Conservation (phyloP, 352 stramenopile genomes). For the Phytopythium helicoides region DNA sequence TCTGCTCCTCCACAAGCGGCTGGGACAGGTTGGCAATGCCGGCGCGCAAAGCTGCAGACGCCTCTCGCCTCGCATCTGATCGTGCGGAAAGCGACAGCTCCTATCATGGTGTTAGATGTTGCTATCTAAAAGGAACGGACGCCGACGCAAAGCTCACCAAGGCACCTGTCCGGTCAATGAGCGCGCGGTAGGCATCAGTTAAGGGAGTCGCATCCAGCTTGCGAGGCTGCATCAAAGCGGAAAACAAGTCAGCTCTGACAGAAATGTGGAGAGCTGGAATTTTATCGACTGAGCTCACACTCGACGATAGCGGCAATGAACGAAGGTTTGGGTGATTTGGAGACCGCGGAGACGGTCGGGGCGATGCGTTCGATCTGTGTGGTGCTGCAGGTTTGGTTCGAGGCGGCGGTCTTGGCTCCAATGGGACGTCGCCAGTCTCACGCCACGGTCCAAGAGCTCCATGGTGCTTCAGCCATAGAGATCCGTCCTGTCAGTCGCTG, state of each 20-base stretch:
- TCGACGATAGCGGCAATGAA: too few species aligned
- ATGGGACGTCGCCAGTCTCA: background rate
- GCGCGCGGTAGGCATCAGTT: slow-evolving; percentile 44
- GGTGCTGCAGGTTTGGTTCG: background rate
- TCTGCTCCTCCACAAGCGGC: slow-evolving; percentile 49
- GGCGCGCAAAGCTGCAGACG: slow-evolving; percentile 41
- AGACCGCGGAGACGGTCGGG: background rate
- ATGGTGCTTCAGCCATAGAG: background rate
- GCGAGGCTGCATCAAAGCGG: background rate
- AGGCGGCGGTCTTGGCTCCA: background rate
- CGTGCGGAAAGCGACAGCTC: slow-evolving; percentile 24
- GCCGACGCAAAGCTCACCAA: slow-evolving; percentile 45
- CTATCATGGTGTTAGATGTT: slow-evolving; percentile 10
- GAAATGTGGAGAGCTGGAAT: too few species aligned
- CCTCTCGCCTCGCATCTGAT: slow-evolving; percentile 25
- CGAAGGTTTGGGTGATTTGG: background rate
- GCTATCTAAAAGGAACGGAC: background rate
- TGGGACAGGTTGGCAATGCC: slow-evolving; percentile 60
- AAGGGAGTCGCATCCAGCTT: slow-evolving; percentile 39
- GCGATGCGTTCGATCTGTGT: background rate
- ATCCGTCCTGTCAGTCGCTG: too few species aligned
- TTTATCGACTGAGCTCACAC: too few species aligned
- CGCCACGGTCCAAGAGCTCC: slow-evolving; percentile 2
- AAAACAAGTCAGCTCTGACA: background rate
- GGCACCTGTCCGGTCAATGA: slow-evolving; percentile 40